phyloP scores from a whole-genome alignment of 495 filamentous ascomycete species.

The Lasiosphaeris hirsuta region DNA sequence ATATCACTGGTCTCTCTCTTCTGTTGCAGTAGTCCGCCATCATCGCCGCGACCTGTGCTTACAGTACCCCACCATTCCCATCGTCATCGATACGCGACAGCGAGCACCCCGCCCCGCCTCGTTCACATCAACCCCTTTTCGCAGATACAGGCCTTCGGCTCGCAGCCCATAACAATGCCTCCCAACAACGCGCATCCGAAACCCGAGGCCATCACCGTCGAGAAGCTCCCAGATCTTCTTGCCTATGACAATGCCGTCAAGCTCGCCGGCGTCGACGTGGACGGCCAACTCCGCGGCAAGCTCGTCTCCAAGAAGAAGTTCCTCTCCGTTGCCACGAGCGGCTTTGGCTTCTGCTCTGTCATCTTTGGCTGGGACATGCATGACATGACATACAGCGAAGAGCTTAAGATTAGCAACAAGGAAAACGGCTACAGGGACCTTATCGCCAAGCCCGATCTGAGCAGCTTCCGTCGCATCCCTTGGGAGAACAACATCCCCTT shows the following conservation, averaged over 20 bases:
- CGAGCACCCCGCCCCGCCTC: not conserved
- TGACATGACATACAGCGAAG: conserved; percentile 79
- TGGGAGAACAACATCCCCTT: conserved; percentile 95
- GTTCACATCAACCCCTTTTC: not conserved
- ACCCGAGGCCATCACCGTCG: conserved; percentile 46
- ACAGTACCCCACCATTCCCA: too few species aligned
- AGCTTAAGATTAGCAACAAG: conserved; percentile 85
- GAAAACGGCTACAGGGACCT: conserved; percentile 92
- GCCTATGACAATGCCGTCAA: conserved; percentile 80
- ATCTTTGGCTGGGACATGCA: conserved; percentile 99
- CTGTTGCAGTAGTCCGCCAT: too few species aligned
- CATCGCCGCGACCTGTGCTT: too few species aligned
- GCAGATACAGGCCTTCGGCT: not conserved
- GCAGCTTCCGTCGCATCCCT: conserved; percentile 81
- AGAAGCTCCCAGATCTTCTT: conserved; percentile 63
- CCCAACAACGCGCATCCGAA: conserved; percentile 2
- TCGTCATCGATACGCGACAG: not conserved
- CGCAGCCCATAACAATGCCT: conserved; percentile 10
- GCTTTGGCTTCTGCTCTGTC: conserved; percentile 96
- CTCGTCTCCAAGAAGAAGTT: conserved; percentile 96
- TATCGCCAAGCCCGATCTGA: conserved; percentile 77
- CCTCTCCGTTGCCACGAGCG: conserved; percentile 72
- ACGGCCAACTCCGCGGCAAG: conserved; percentile 89
- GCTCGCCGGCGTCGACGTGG: conserved; percentile 86
- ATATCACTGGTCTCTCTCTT: too few species aligned